A percentile compares a stretch with the other conserved stretches of the same genome.
These are phyloP conservation scores for Evernia prunastri DNA, from an alignment of 495 filamentous ascomycete species.

Conservation along the genomic window DNA sequence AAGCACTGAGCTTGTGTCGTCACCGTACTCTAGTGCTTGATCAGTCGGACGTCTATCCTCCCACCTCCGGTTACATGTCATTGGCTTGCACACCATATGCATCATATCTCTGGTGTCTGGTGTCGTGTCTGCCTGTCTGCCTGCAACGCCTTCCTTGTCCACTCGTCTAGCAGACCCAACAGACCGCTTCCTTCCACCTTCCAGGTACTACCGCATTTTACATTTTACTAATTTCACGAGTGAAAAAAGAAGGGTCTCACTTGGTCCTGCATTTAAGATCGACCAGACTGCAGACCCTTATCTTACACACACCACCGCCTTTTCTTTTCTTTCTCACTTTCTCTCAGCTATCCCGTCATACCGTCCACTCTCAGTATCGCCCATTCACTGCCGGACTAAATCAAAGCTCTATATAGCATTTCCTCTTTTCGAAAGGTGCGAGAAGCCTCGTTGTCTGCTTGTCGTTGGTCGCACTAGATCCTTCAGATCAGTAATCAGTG, in stretches of 20 bases:
- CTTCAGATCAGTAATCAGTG: neutral
- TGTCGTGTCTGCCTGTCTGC: neutral
- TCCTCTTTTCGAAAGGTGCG: neutral
- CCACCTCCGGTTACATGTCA: neutral
- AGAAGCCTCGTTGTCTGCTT: neutral
- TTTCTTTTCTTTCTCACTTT: neutral
- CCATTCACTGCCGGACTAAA: neutral
- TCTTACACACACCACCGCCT: slow-evolving; percentile 11
- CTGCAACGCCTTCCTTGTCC: neutral
- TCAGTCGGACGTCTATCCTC: neutral
- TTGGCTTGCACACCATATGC: neutral
- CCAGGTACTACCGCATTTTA: neutral
- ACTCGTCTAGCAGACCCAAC: neutral
- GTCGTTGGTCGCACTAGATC: neutral
- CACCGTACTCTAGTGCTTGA: neutral
- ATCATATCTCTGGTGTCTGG: too few relatives aligned
- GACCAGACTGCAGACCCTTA: slow-evolving; percentile 3
- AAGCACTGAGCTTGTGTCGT: neutral
- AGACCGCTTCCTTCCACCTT: neutral
- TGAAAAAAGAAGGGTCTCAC: neutral
- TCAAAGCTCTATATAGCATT: neutral
- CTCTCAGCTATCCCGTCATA: neutral
- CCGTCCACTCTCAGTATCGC: too few relatives aligned
- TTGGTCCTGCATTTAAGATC: slow-evolving; percentile 10
- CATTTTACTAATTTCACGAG: too few relatives aligned